These are phyloP conservation scores for cucumber (Cucumis sativus) DNA, from an alignment of 306 rosid genomes.

Conservation along the genomic window DNA sequence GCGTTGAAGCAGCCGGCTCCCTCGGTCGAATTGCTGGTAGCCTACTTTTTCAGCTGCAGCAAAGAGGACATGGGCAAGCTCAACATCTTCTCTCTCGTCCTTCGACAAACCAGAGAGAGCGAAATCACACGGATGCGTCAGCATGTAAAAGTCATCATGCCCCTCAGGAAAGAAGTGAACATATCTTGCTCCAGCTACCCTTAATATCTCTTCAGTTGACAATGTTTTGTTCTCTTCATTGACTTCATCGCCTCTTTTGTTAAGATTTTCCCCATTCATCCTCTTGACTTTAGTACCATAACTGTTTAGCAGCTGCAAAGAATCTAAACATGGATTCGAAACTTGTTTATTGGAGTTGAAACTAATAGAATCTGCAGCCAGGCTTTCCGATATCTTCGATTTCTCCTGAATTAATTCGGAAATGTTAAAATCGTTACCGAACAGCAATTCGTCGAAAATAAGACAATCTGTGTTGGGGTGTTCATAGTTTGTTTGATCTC, in stretches of 20 bases:
- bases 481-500: slow-evolving; percentile 15
- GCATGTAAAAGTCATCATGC: slow-evolving; percentile 21
- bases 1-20: slow-evolving; percentile 36
- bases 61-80: slow-evolving; percentile 55
- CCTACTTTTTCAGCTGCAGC: slow-evolving; percentile 63
- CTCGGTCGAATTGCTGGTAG: slow-evolving; percentile 46
- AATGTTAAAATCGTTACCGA: slow-evolving; percentile 12
- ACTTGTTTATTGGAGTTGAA: slow-evolving; percentile 6
- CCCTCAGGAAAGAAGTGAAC: slow-evolving; percentile 34
- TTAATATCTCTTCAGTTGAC: slow-evolving; percentile 55
- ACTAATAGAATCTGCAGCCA: slow-evolving; percentile 6
- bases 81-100: slow-evolving; percentile 47
- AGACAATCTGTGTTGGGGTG: slow-evolving; percentile 7
- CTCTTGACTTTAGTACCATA: slow-evolving; percentile 34
- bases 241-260: background rate
- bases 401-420: slow-evolving; percentile 11
- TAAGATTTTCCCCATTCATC: slow-evolving; percentile 14
- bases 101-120: slow-evolving; percentile 29
- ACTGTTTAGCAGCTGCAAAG: slow-evolving; percentile 39
- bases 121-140: slow-evolving; percentile 44
- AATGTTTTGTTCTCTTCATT: slow-evolving; percentile 13
- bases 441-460: slow-evolving; percentile 22
- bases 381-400: background rate
- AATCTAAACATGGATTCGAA: slow-evolving; percentile 22
- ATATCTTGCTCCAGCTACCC: slow-evolving; percentile 67